Base-by-base conservation (phyloP, 2,329 filamentous ascomycete genomes). In the Dryadomyces sulphureus region DNA sequence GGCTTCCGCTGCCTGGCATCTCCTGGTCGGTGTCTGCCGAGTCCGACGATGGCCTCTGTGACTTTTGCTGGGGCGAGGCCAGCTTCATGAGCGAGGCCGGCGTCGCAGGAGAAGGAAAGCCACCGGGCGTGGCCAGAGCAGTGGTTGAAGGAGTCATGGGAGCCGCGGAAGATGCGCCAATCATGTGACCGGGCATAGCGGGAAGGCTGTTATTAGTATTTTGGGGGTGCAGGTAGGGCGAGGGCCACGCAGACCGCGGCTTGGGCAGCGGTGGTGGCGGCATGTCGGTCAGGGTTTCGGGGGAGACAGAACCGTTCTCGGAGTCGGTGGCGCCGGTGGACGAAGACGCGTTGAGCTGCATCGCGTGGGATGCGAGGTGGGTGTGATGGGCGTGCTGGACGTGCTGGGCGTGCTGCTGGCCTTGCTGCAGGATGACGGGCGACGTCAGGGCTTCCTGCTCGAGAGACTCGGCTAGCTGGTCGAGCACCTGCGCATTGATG, bases 51-150 rank as follows among this genome's bases (percentile, higher is more conserved):
- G 49, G 21, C 36, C 48, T 49, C 42, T 52, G 50, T 8, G 49
- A 48, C 8, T 49, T 59, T 59, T 50, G 63, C 57, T 25, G 68
- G 55, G 73, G 73, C 22, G 72, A 69, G 4, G 70, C 72, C 38
- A 90, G 69, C 55, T 78, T 82, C 84, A 95, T 94, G 48, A 94
- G 65, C 7, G 88, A 94, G 8, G 89, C 86, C 1, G 88, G 88
- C 0, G 88, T 94, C 1, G 86, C 88, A 11, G 85, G 84, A 45
- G 79, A 76, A 54, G 65, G 67, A 44, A 67, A 68, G 20, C 63
- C 65, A 16, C 47, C 45, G 2, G 39, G 53, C 46, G 42, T 51
- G 48, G 22, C 57, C 12, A 36, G 17, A 3, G 34, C 30, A 5
- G 22, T 11, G 7, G 38, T 35, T 8, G 45, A 17, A 2, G 44